A percentile compares a stretch with the other conserved stretches of the same genome.
These are phyloP conservation scores for Hanseniaspora hatyaiensis DNA, from an alignment of 805 yeast genomes.

Conservation along the genomic window DNA sequence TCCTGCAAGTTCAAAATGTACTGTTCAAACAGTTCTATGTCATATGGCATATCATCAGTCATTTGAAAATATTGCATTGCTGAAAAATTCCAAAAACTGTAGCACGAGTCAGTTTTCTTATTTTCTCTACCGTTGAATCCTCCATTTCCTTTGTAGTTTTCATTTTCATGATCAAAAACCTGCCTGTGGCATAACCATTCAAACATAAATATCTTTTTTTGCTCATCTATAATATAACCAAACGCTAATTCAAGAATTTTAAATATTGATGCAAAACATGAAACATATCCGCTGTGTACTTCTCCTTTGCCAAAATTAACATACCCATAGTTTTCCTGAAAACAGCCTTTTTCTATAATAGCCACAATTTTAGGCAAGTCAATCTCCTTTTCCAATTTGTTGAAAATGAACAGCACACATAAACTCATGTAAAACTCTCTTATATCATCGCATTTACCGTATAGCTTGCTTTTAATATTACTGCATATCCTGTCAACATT, in stretches of 20 bases:
- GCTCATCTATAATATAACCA: neutral
- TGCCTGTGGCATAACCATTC: conserved; percentile 12
- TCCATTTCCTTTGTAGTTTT: conserved; percentile 47
- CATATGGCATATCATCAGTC: conserved; percentile 27
- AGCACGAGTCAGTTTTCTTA: conserved; percentile 77
- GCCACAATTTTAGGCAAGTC: neutral
- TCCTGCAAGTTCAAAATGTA: conserved; percentile 41
- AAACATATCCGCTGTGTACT: conserved; percentile 10
- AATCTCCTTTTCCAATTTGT: neutral
- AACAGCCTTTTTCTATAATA: neutral
- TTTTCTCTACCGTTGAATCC: conserved; percentile 83
- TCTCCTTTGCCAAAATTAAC: conserved; percentile 11
- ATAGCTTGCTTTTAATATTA: neutral
- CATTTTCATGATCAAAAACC: conserved; percentile 27
- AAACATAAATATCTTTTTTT: conserved; percentile 13
- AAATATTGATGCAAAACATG: conserved; percentile 13
- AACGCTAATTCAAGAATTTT: conserved; percentile 2
- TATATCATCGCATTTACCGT: conserved; percentile 2
- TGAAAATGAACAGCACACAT: neutral
- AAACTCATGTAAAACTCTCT: conserved; percentile 11
- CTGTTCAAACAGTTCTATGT: conserved; percentile 28
- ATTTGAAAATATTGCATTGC: conserved; percentile 37
- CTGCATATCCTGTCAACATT: neutral
- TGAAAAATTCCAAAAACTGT: conserved; percentile 71
- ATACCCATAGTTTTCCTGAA: conserved; percentile 2